Evolutionary conservation across 192 early-diverging fungal species (phyloP), one percentile per base, ranked within the genome.

Genomic region (Martensiomyces pterosporus): DNA sequence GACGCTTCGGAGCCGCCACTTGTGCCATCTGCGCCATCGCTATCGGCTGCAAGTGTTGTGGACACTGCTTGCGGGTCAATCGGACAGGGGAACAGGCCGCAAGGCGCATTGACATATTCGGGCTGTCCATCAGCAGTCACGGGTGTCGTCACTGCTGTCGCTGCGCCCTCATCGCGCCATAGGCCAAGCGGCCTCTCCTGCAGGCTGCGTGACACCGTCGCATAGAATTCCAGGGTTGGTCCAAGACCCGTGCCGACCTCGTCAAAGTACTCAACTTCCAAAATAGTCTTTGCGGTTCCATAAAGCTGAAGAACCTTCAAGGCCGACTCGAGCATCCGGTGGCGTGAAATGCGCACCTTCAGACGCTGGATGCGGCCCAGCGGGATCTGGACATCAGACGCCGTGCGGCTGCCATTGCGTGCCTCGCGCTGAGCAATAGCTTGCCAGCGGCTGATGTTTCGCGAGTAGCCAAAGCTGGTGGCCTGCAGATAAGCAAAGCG

Each of bases 221-320:
- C 67, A 58, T 92, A 98, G 57, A 98, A 98, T 64, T 98, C 94
- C 7, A 93, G 76, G 0, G 92, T 92, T 0, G 91, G 91, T 0
- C 92, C 92, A 3, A 94, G 63, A 1, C 94, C 94, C 8, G 90
- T 90, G 9, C 94, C 94, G 18, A 88, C 92, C 42, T 97, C 94
- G 47, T 91, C 90, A 57, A 85, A 85, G 49, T 92, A 97, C 60
- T 97, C 91, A n/a, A 97, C 80, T 52, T 97, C 94, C 19, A 97
- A 64, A 39, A 88, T 66, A 6, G 86, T 60, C 23, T 84, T 81
- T 3, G 67, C 62, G 5, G 64, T 77, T 13, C 84, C 85, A 55
- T 88, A 93, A 35, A 91, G 54, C 34, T 92, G 85, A 60, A 96
- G 76, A n/a, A 97, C 86, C 42, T 89, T 87, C 17, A 88, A 72